Conservation (phyloP, 441 rosid genomes). For the Eutrema salsugineum region DNA sequence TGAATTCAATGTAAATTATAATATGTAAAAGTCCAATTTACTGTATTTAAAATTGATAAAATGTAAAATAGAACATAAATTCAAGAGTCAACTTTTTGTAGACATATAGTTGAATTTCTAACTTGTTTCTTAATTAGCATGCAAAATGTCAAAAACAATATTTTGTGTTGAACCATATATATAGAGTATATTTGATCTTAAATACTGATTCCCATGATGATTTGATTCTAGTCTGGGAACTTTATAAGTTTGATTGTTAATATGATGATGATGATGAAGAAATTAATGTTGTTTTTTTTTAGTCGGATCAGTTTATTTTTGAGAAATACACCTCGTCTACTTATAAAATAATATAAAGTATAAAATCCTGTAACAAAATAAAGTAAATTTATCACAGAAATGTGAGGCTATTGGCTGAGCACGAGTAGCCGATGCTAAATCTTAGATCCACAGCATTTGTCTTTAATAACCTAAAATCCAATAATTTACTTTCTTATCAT, state of each 20-base stretch:
- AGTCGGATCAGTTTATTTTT: not conserved
- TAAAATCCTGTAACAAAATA: no score
- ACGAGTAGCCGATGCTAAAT: conserved; percentile 1
- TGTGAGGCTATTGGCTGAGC: not conserved
- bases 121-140: not conserved
- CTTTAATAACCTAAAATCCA: conserved; percentile 17
- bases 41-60: not conserved
- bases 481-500: conserved; percentile 13
- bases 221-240: not conserved
- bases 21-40: not conserved
- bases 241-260: not conserved
- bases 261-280: not conserved
- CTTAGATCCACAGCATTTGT: not conserved
- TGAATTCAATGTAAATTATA: not conserved
- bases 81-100: not conserved
- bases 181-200: not conserved
- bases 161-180: not conserved
- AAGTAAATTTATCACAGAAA: not conserved
- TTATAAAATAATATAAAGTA: no score
- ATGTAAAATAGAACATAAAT: not conserved
- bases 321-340: no score
- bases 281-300: not conserved
- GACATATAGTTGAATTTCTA: not conserved
- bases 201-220: not conserved
- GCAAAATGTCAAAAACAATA: not conserved